Conservation (phyloP, 176 grass and related monocot genomes). For the Echinochloa phyllopogon region DNA sequence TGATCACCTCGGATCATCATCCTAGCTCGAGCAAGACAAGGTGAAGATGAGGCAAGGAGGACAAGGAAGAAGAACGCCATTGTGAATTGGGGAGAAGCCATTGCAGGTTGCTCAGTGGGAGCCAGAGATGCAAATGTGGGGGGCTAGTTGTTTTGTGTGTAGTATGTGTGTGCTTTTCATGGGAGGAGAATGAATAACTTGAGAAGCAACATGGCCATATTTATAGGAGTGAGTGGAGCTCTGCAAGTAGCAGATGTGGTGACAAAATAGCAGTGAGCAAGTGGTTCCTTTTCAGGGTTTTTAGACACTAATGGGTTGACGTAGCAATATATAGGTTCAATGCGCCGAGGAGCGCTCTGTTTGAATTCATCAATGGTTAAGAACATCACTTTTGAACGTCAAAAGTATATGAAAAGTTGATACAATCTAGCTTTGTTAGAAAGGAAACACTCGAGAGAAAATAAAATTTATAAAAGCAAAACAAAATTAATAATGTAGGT, state of each 20-base stretch:
- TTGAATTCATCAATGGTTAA: not conserved
- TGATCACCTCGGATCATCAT: conserved; percentile 8
- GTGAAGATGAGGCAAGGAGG: not conserved
- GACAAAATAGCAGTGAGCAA: not conserved
- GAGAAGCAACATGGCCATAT: not conserved
- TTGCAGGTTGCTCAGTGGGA: not conserved
- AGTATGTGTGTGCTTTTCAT: not conserved
- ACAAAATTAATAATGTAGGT: too few species aligned
- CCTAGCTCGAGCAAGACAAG: not conserved
- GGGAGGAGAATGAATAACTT: not conserved
- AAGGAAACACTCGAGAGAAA: not conserved
- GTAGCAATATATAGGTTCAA: not conserved
- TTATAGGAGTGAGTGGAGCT: conserved; percentile 27
- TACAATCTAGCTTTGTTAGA: not conserved
- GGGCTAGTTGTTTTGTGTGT: not conserved
- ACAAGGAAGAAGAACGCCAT: conserved; percentile 6
- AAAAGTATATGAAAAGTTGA: not conserved
- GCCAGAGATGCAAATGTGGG: not conserved
- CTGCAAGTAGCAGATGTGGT: not conserved
- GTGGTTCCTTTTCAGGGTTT: not conserved
- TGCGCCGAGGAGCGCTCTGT: not conserved
- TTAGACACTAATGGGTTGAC: not conserved
- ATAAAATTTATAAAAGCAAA: not conserved
- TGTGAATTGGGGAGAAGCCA: not conserved
- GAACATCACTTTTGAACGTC: not conserved